Conservation (phyloP, 352 stramenopile genomes). For the Aphanomyces cochlioides region DNA sequence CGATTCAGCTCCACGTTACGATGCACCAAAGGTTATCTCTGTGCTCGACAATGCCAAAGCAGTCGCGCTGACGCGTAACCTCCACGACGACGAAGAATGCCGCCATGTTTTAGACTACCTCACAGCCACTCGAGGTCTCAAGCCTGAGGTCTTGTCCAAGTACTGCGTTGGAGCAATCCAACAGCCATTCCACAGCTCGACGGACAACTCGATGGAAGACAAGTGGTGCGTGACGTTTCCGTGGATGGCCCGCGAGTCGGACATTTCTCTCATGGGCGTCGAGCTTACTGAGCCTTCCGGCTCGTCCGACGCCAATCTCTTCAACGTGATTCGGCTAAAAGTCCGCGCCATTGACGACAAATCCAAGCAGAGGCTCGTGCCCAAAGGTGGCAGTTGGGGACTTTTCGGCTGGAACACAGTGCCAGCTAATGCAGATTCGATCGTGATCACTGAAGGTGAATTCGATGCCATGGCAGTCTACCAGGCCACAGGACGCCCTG, state of each 20-base stretch:
- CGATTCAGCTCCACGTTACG: constrained; percentile 12
- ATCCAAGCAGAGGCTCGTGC: constrained; percentile 77
- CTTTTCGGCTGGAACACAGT: constrained; percentile 99
- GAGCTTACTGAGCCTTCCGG: constrained; percentile 26
- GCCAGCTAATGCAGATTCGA: constrained; percentile 66
- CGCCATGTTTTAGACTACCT: constrained; percentile 63
- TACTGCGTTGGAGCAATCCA: constrained; percentile 88
- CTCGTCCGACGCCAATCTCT: constrained; percentile 65
- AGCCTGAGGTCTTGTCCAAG: constrained; percentile 71
- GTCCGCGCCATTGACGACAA: constrained; percentile 84
- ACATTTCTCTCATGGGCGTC: constrained; percentile 83
- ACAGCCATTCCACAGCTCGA: constrained; percentile 73
- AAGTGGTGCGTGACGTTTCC: constrained; percentile 93
- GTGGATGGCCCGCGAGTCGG: constrained; percentile 88
- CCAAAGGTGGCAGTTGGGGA: constrained; percentile 93
- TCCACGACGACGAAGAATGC: constrained; percentile 65
- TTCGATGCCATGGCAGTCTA: constrained; percentile 97
- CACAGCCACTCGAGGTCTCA: constrained; percentile 60
- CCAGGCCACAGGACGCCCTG: constrained; percentile 90
- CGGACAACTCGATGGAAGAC: constrained; percentile 42
- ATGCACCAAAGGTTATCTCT: constrained; percentile 65
- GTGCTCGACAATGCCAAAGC: constrained; percentile 79
- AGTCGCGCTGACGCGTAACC: constrained; percentile 79
- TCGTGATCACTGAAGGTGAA: constrained; percentile 98
- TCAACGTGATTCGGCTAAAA: constrained; percentile 81